Conservation (phyloP, 768 basidiomycete genomes). For the Suillus cothurnatus region DNA sequence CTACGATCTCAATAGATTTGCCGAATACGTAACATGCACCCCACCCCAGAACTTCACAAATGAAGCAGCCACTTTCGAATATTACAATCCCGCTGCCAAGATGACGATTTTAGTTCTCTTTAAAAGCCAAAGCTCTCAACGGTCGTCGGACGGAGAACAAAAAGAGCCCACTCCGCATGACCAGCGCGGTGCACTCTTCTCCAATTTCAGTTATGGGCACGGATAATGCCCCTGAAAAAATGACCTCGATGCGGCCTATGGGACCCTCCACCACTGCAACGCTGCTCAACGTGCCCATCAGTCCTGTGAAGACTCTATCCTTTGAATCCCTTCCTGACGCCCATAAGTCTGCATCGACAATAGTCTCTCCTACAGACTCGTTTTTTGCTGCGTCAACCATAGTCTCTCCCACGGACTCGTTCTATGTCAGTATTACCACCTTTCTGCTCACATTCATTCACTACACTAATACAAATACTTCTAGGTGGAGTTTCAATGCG, state of each 20-base stretch:
- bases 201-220: background rate
- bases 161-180: background rate
- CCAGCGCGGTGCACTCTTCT: background rate
- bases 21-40: background rate
- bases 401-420: conserved; percentile 10
- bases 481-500: conserved; percentile 40
- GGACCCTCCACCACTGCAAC: background rate
- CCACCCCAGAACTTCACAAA: background rate
- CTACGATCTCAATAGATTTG: background rate
- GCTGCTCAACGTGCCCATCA: conserved; percentile 2
- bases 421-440: conserved; percentile 17
- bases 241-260: background rate
- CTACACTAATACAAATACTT: conserved; percentile 1
- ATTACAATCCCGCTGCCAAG: too few relatives aligned
- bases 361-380: conserved; percentile 13
- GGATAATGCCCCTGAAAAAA: background rate
- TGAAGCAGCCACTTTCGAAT: background rate
- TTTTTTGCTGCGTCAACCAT: conserved; percentile 6
- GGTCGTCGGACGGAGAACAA: background rate
- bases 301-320: background rate
- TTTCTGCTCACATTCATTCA: background rate
- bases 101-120: background rate
- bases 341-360: conserved; percentile 14
- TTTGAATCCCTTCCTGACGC: conserved; percentile 7
- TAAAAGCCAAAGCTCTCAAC: background rate